These are phyloP conservation scores for Haplographium delicatum DNA, from an alignment of 495 filamentous ascomycete species.

Conservation along the genomic window DNA sequence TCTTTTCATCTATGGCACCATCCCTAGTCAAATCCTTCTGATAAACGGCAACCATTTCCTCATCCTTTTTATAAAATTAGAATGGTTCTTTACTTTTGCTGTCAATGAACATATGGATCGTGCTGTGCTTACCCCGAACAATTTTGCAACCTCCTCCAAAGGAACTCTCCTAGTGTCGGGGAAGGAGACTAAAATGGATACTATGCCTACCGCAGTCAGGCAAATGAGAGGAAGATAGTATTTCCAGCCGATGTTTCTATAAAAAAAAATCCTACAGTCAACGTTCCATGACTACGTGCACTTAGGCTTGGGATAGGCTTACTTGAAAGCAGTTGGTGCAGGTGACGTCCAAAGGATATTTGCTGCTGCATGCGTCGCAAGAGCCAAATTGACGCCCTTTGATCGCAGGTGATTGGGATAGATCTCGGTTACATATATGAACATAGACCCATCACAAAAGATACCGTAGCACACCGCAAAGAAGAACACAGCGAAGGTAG, in stretches of 20 bases:
- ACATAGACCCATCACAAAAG: slow-evolving; percentile 16
- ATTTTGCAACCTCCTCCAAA: slow-evolving; percentile 6
- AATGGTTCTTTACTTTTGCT: too few species aligned
- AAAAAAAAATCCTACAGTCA: too few species aligned
- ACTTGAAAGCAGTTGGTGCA: slow-evolving; percentile 1
- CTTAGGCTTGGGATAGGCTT: too few species aligned
- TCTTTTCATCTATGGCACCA: too few species aligned
- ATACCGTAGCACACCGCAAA: too few species aligned
- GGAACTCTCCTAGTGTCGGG: slow-evolving; percentile 1
- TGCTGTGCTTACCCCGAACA: too few species aligned
- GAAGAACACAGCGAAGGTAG: too few species aligned
- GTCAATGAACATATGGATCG: too few species aligned
- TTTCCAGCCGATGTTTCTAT: slow-evolving; percentile 16
- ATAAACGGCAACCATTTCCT: too few species aligned
- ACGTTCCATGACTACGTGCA: too few species aligned
- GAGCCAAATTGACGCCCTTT: slow-evolving; percentile 2
- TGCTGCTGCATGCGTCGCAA: slow-evolving; percentile 3
- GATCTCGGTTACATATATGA: slow-evolving; percentile 13
- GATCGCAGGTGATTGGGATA: slow-evolving; percentile 11
- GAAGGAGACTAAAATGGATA: neutral
- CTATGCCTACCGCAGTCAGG: neutral
- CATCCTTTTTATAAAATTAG: too few species aligned
- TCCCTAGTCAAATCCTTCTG: too few species aligned
- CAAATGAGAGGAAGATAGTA: slow-evolving; percentile 4
- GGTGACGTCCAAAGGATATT: slow-evolving; percentile 7